These are phyloP conservation scores for Cercophora samala DNA, from an alignment of 495 filamentous ascomycete species.

Conservation along the genomic window DNA sequence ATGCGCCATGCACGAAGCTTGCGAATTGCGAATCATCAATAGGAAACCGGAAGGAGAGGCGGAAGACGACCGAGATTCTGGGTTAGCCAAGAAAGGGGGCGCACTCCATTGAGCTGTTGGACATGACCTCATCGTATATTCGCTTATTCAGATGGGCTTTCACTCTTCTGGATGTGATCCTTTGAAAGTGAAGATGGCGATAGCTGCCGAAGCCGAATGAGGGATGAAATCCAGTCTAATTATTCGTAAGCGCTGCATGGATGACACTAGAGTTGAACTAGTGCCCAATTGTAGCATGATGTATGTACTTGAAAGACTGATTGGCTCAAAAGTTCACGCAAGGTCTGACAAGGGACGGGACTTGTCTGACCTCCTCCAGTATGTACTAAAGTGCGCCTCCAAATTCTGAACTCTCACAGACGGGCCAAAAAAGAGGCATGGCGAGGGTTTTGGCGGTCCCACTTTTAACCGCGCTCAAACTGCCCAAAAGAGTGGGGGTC, in stretches of 20 bases:
- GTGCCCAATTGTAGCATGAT: not conserved
- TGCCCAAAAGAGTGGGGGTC: not conserved
- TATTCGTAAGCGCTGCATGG: not conserved
- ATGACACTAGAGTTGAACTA: not conserved
- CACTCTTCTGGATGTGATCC: not conserved
- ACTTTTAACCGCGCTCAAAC: not conserved
- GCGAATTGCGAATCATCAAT: not conserved
- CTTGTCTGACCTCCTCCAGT: too few relatives aligned
- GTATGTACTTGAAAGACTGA: not conserved
- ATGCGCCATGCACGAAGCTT: not conserved
- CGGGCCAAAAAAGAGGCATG: not conserved
- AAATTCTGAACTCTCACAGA: not conserved
- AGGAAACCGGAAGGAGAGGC: too few relatives aligned
- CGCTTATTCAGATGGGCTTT: not conserved
- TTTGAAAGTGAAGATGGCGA: not conserved
- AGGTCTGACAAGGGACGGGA: not conserved
- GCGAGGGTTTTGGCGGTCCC: not conserved
- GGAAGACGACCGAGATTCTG: too few relatives aligned
- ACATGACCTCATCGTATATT: too few relatives aligned
- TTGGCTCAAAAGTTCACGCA: not conserved
- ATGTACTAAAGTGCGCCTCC: too few relatives aligned
- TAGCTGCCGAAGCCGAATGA: not conserved
- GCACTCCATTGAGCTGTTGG: not conserved
- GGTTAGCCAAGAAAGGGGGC: not conserved
- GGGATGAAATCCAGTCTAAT: not conserved